Evolutionary conservation across 169 alveolate species (phyloP).

Genomic region (Sarcocystis neurona): DNA sequence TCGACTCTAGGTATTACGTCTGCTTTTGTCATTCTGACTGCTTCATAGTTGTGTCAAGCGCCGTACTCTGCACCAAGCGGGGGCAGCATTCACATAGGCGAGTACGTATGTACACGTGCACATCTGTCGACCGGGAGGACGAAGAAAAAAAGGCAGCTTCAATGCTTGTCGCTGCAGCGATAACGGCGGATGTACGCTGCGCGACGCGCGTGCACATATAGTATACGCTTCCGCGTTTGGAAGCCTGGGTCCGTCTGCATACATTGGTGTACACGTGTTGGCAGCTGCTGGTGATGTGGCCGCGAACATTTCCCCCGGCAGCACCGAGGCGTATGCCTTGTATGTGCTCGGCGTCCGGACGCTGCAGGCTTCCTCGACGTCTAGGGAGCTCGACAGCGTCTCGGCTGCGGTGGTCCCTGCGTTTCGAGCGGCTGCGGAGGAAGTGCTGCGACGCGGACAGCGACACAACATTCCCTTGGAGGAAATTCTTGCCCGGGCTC

Average conservation of each 20-base stretch:
- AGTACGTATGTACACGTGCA: no score
- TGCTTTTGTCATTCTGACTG: no score
- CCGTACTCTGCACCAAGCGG: no score
- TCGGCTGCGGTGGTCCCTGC: slow-evolving; percentile 35
- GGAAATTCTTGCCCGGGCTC: slow-evolving; percentile 42
- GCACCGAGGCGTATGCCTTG: neutral
- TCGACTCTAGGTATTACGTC: no score
- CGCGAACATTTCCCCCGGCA: neutral
- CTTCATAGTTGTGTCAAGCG: no score
- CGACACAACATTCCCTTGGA: neutral
- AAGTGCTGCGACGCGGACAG: slow-evolving; percentile 33
- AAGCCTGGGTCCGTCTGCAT: neutral
- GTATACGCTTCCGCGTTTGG: neutral
- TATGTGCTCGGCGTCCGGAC: neutral
- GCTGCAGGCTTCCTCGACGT: slow-evolving; percentile 16
- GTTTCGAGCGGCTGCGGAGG: slow-evolving; percentile 39
- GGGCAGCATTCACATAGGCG: no score
- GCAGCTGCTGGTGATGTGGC: neutral
- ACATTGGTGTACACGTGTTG: no score
- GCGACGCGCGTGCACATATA: no score
- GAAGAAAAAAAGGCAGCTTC: no score
- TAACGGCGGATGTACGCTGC: no score
- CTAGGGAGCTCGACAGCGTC: slow-evolving; percentile 45
- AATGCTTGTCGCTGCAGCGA: no score
- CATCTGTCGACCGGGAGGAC: no score